Evolutionary conservation across 805 yeast genomes (phyloP).

Genomic region (Martiniozyma abietophila): DNA sequence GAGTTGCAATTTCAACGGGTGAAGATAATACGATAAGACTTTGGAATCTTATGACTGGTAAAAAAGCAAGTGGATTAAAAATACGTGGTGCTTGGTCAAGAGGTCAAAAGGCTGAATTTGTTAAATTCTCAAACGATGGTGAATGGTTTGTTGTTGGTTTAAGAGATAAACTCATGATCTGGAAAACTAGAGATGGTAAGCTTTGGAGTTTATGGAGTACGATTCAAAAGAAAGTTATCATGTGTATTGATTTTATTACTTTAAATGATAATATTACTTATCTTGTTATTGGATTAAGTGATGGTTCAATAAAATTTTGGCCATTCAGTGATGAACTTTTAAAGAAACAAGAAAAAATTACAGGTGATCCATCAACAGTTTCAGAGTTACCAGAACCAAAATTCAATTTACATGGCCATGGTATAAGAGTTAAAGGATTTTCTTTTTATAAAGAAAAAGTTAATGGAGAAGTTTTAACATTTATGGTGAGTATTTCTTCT

Average conservation of each 20-base stretch:
- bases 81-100: slow-evolving; percentile 58
- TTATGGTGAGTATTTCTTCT: slow-evolving; percentile 74
- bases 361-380: slow-evolving; percentile 24
- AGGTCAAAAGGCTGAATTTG: slow-evolving; percentile 35
- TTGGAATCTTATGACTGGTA: slow-evolving; percentile 96
- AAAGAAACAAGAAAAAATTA: slow-evolving; percentile 12
- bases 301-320: slow-evolving; percentile 61
- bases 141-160: slow-evolving; percentile 69
- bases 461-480: slow-evolving; percentile 30
- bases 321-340: slow-evolving; percentile 28
- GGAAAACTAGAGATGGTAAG: slow-evolving; percentile 53
- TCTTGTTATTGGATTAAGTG: slow-evolving; percentile 56
- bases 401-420: slow-evolving; percentile 67
- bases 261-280: slow-evolving; percentile 40
- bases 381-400: slow-evolving; percentile 30
- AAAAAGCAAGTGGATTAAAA: slow-evolving; percentile 80
- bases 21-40: slow-evolving; percentile 74
- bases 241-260: slow-evolving; percentile 50
- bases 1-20: slow-evolving; percentile 84
- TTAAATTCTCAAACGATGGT: slow-evolving; percentile 43
- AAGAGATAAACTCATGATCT: slow-evolving; percentile 53
- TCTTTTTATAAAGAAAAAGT: slow-evolving; percentile 33
- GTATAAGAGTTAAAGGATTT: slow-evolving; percentile 77
- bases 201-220: slow-evolving; percentile 41
- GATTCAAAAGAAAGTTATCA: slow-evolving; percentile 42